These are phyloP conservation scores for Clitopilus hobsonii DNA, from an alignment of 768 basidiomycete species.

Conservation along the genomic window DNA sequence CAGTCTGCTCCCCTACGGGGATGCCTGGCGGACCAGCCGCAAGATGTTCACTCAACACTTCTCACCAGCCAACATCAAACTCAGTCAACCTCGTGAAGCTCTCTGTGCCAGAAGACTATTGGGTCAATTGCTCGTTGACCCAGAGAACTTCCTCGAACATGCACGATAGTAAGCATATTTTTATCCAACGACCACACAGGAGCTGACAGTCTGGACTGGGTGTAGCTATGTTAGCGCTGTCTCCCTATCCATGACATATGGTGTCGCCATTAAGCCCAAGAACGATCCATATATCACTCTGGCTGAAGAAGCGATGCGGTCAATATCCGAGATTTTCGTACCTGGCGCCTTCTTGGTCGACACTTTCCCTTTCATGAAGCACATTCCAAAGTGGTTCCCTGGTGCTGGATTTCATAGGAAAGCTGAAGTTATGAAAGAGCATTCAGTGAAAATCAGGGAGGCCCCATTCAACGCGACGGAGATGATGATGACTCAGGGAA, in stretches of 20 bases:
- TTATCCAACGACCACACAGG: too few species aligned
- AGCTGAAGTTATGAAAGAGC: slow-evolving; percentile 22
- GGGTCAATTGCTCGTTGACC: not conserved
- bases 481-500: slow-evolving; percentile 10
- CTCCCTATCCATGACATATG: not conserved
- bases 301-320: slow-evolving; percentile 4
- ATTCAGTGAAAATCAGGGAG: slow-evolving; percentile 14
- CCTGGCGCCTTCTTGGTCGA: slow-evolving; percentile 15
- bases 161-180: not conserved
- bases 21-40: not conserved
- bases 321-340: slow-evolving; percentile 7
- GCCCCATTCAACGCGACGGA: slow-evolving; percentile 17
- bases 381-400: slow-evolving; percentile 28
- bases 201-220: too few species aligned
- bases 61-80: not conserved
- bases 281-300: slow-evolving; percentile 8
- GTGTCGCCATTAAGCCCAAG: not conserved
- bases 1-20: not conserved
- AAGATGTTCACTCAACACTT: not conserved
- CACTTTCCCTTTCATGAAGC: slow-evolving; percentile 7
- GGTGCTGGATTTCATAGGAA: slow-evolving; percentile 28
- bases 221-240: not conserved
- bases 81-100: not conserved
- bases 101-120: not conserved
- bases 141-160: not conserved